These are phyloP conservation scores for Eucalyptus curtisii DNA, from an alignment of 345 rosid genomes.

Conservation along the genomic window DNA sequence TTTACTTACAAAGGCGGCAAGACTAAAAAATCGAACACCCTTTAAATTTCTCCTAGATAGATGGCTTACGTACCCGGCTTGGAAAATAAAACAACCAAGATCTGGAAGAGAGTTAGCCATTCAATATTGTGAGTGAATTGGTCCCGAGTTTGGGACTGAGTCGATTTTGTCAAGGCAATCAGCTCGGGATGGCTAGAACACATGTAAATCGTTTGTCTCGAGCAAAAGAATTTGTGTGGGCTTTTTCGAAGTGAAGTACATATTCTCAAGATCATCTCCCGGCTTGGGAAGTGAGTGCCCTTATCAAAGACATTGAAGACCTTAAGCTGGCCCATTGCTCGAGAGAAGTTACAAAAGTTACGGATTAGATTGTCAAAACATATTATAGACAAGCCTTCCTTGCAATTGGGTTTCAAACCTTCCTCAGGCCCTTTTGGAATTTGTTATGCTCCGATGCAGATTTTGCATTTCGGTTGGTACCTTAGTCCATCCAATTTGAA, in stretches of 20 bases:
- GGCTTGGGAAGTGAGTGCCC: not conserved
- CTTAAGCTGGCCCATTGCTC: rapidly evolving
- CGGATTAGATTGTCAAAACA: rapidly evolving
- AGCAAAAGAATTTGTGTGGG: not conserved
- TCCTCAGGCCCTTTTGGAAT: not conserved
- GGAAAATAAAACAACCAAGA: not conserved
- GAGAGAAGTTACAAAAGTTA: no score
- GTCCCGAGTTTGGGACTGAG: not conserved
- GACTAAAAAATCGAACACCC: not conserved
- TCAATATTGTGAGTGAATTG: not conserved
- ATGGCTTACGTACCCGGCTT: not conserved
- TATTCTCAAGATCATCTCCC: not conserved
- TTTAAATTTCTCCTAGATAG: not conserved
- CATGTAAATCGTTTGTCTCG: rapidly evolving
- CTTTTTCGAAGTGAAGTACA: not conserved
- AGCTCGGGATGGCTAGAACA: rapidly evolving
- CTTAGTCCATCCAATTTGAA: not conserved
- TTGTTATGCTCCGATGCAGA: not conserved
- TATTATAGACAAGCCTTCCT: not conserved
- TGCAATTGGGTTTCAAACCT: not conserved
- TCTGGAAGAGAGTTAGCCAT: not conserved
- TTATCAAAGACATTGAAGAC: not conserved
- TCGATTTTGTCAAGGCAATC: not conserved
- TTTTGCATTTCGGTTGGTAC: not conserved
- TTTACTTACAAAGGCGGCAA: not conserved